A percentile compares a stretch with the other conserved stretches of the same genome.
Conservation (phyloP, 768 basidiomycete species). For the Trametes sanguinea region DNA sequence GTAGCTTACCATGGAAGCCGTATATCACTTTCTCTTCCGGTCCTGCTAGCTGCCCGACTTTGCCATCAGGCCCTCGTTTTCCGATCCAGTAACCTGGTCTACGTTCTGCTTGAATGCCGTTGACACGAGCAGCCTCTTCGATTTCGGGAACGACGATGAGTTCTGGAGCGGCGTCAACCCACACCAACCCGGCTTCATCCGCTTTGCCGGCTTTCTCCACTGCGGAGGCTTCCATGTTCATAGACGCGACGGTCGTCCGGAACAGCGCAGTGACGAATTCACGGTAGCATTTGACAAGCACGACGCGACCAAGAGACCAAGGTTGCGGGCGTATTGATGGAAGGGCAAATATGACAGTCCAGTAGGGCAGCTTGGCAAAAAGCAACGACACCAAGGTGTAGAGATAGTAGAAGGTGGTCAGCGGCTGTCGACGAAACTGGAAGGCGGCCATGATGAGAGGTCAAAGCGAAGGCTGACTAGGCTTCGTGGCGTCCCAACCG, state of each 20-base stretch:
- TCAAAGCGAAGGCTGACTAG: too few species aligned
- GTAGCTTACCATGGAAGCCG: conserved; percentile 32
- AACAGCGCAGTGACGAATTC: conserved; percentile 12
- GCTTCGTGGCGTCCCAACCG: too few species aligned
- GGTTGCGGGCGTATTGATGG: conserved; percentile 3
- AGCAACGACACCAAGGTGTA: neutral
- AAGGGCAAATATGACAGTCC: conserved; percentile 4
- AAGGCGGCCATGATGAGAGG: neutral
- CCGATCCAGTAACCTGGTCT: conserved; percentile 32
- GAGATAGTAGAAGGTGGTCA: neutral
- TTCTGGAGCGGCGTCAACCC: conserved; percentile 27
- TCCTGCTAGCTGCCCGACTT: conserved; percentile 25
- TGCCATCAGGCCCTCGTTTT: conserved; percentile 12
- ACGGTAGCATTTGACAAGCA: conserved; percentile 22
- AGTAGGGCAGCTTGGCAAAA: conserved; percentile 9
- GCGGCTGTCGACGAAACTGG: conserved; percentile 3
- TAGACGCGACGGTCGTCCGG: conserved; percentile 9
- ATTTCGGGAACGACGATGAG: conserved; percentile 31
- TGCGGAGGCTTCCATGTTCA: conserved; percentile 6
- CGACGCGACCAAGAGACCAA: conserved; percentile 19
- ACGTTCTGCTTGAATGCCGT: conserved; percentile 26
- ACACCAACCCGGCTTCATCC: conserved; percentile 22
- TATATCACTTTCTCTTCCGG: conserved; percentile 38
- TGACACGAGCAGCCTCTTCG: conserved; percentile 25
- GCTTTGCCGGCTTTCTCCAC: conserved; percentile 15